Evolutionary conservation across 2,329 filamentous ascomycete genomes (phyloP).

Genomic region (Penicillium frequentans): DNA sequence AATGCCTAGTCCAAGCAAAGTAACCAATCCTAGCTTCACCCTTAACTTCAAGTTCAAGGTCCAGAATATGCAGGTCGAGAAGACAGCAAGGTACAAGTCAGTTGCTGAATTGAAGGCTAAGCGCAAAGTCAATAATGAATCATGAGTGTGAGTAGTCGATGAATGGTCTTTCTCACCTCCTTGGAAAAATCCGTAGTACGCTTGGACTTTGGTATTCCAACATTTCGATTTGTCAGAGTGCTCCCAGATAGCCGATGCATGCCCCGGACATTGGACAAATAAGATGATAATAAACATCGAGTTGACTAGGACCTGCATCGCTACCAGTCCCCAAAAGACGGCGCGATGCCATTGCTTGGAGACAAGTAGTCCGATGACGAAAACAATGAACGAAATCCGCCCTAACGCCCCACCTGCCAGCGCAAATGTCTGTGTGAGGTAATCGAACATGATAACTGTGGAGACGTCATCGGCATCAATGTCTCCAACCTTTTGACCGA

Average conservation of each 20-base stretch:
- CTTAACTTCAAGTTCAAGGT: conserved; percentile 30
- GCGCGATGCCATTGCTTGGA: conserved; percentile 15
- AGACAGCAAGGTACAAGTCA: conserved; percentile 33
- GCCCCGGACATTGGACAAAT: conserved; percentile 26
- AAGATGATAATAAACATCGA: conserved; percentile 24
- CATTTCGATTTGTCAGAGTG: conserved; percentile 17
- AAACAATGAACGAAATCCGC: conserved; percentile 25
- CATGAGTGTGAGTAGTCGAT: not conserved
- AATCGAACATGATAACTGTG: conserved; percentile 25
- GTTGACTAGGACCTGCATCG: conserved; percentile 25
- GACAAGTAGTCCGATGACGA: conserved; percentile 21
- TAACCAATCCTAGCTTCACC: conserved; percentile 31
- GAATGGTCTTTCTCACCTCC: conserved; percentile 16
- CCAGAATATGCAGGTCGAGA: conserved; percentile 33
- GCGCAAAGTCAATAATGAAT: not conserved
- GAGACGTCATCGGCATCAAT: conserved; percentile 6
- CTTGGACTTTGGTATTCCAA: conserved; percentile 21
- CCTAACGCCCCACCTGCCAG: conserved; percentile 22
- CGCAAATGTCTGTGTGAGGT: conserved; percentile 25
- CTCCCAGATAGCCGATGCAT: conserved; percentile 24
- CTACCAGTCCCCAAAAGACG: conserved; percentile 19
- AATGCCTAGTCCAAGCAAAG: conserved; percentile 31
- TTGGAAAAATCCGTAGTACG: conserved; percentile 30
- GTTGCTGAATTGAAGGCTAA: conserved; percentile 29
- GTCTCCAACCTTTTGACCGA: conserved; percentile 16